These are phyloP conservation scores for Oryza longistaminata DNA, from an alignment of 176 grass and related monocot genomes.

Conservation along the genomic window DNA sequence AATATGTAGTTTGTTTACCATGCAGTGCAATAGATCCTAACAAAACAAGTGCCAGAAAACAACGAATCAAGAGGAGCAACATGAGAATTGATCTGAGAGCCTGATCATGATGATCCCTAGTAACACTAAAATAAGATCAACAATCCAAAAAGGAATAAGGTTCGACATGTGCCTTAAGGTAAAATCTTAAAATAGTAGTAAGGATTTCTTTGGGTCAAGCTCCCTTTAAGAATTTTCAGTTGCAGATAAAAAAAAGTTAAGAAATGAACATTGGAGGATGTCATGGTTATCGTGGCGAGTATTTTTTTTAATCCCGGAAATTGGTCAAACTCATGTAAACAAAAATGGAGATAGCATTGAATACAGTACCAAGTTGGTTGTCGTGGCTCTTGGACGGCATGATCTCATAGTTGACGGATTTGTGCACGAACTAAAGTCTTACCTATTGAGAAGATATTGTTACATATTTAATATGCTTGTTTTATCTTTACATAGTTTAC, in stretches of 20 bases:
- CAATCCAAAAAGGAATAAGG: too few species aligned
- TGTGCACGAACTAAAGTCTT: neutral
- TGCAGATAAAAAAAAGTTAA: neutral
- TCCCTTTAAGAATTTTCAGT: too few species aligned
- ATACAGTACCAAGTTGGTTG: neutral
- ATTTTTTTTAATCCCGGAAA: neutral
- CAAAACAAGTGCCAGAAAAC: too few species aligned
- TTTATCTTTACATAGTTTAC: neutral
- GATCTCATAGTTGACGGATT: neutral
- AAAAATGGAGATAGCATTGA: neutral
- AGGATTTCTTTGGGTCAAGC: too few species aligned
- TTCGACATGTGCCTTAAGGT: too few species aligned
- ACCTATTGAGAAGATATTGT: neutral
- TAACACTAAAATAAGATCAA: too few species aligned
- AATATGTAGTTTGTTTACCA: neutral
- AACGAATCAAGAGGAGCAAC: too few species aligned
- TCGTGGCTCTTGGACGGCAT: neutral
- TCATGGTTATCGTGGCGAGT: neutral
- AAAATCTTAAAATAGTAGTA: too few species aligned
- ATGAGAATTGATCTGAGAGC: too few species aligned
- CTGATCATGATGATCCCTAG: too few species aligned
- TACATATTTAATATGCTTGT: neutral
- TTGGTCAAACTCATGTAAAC: neutral
- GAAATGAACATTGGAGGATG: neutral
- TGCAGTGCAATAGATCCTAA: too few species aligned